Base-by-base conservation (phyloP, 2,329 filamentous ascomycete species). In the Arthrobotrys conoides region DNA sequence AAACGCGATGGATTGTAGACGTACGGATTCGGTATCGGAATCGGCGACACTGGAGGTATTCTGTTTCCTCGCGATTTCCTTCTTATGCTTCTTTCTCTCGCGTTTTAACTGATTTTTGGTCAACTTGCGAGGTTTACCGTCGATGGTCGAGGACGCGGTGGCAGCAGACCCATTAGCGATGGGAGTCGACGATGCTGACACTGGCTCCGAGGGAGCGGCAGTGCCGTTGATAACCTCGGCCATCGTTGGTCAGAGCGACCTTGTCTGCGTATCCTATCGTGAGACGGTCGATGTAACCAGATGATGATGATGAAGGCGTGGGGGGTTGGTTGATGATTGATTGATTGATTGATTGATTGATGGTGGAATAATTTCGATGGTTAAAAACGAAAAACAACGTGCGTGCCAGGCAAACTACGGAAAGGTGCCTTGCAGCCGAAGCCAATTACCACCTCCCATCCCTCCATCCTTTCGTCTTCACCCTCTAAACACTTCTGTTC, bases 61-160 rank as follows among this genome's bases (percentile, higher is more conserved):
- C 22, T 84, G 80, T 69, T 89, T 89, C 82, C 90, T 86, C 84
- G 88, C 86, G 81, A 89, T 85, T 83, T 90, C 90, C 86, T 96
- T 96, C 84, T 93, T 90, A 82, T 93, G 92, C 90, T 97, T 97
- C 89, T 96, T 97, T 87, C 95, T 94, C 61, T 93, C 92, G 84
- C 95, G 91, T 84, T 94, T 90, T 87, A 94, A 91, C 86, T 97
- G 93, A 86, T 97, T 97, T 87, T 97, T 98, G 84, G 92, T 94
- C 87, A 92, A 90, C 87, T 95, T 96, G 55, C 76, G 76, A 73
- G 76, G 69, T 55, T 79, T 79, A 16, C 67, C 68, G 5, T 61
- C 72, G 18, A 63, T 41, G 18, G 63, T 41, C 20, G 75, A 68
- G 20, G 75, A 78, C 75, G 75, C 64, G 57, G 57, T 44, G 20